A percentile compares a stretch with the other conserved stretches of the same genome.
Conservation (phyloP, 139 green algal species). For the Volvox reticuliferus region DNA sequence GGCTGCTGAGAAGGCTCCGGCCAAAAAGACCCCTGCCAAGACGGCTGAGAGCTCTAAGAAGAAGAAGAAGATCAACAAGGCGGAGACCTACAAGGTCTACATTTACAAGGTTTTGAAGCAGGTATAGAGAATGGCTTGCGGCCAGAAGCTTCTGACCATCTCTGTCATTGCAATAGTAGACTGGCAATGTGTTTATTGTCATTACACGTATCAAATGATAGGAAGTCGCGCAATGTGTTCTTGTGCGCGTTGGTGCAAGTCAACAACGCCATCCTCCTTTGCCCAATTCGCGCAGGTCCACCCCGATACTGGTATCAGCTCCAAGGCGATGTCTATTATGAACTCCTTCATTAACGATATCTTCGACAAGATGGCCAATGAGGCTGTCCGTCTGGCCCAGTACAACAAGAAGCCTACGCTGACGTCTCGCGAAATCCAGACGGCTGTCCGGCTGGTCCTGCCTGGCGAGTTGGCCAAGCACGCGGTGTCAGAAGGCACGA, state of each 20-base stretch:
- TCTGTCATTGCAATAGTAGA: too few species aligned
- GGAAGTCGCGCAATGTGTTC: too few species aligned
- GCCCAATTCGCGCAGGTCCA: slow-evolving; percentile 79
- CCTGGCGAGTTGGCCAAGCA: slow-evolving; percentile 91
- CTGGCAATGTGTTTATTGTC: too few species aligned
- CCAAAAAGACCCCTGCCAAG: slow-evolving; percentile 50
- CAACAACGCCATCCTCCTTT: too few species aligned
- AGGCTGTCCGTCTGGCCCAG: slow-evolving; percentile 75
- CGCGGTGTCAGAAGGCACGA: slow-evolving; percentile 87
- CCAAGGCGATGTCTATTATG: slow-evolving; percentile 52
- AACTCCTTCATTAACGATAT: slow-evolving; percentile 95
- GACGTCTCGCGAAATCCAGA: slow-evolving; percentile 80
- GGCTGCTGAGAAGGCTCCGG: slow-evolving; percentile 49
- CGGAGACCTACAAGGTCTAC: slow-evolving; percentile 99
- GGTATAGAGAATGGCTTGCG: slow-evolving; percentile 40
- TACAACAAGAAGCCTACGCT: slow-evolving; percentile 67
- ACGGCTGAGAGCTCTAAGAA: slow-evolving; percentile 43
- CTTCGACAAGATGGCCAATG: slow-evolving; percentile 92
- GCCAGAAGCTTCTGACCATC: slow-evolving; percentile 2
- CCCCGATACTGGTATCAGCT: slow-evolving; percentile 89
- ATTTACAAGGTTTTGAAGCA: slow-evolving; percentile 97
- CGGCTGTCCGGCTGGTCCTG: slow-evolving; percentile 85
- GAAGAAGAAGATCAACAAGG: slow-evolving; percentile 50
- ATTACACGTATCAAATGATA: too few species aligned
- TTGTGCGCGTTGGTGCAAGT: too few species aligned